Evolutionary conservation across 306 rosid genomes (phyloP), one percentile per base, ranked within the genome.

Genomic region (Rubus parviflorus): DNA sequence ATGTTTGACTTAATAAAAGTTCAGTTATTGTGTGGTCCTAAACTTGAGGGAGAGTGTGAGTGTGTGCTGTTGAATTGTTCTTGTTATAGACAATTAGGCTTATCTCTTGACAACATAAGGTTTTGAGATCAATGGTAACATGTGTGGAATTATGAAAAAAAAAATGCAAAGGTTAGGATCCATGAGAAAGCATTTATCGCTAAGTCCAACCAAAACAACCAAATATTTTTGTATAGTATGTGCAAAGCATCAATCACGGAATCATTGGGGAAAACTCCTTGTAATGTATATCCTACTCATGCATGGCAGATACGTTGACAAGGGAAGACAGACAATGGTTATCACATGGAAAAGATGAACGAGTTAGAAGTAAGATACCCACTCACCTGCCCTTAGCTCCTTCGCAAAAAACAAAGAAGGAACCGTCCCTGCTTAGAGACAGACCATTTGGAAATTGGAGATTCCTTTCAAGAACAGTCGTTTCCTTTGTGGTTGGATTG

Each of bases 391-490:
- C 98, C 81, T 73, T 11, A 3, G 80, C 9, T 25, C 90, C 97
- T 81, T 92, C 98, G 56, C 87, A 88, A 20, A 89, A 88, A 82
- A 90, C 80, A 57, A 95, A 88, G 90, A 90, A 95, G 71, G 93
- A 87, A 66, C 97, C 88, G 25, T 95, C 98, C 85, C 92, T 92
- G 90, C 97, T 95, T 57, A 95, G 85, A 77, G 98, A 88, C 79
- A 90, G 58, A 68, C 98, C 98, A 85, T 95, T 95, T 20, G 98
- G 93, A 75, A 95, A 95, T 76, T 87, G 91, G 84, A 90, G 4
- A 78, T 89, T 87, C 78, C 90, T 82, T 57, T 79, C n/a, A 73
- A 95, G 98, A 81, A 95, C 97, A 19, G 86, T 84, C 80, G 96
- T 88, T 90, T 92, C 92, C 83, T 84, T 82, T 10, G 97, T 90